Base-by-base conservation (phyloP, 225 moss, liverwort and hornwort species). In the Physcomitrium patens region DNA sequence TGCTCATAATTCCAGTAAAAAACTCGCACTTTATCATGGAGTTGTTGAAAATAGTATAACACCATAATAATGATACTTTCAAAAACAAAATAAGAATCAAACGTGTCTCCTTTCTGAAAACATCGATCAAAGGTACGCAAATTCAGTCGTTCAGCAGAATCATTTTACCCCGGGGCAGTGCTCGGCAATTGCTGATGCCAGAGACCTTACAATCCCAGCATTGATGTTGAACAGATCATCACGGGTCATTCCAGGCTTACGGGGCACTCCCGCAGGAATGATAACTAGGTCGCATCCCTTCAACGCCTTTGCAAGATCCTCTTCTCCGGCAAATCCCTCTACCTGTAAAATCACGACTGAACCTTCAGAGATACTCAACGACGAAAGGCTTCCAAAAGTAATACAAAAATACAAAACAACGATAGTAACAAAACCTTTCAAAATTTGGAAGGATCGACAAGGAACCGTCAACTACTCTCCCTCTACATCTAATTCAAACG, bases 201-300 rank as follows among this genome's bases (percentile, higher is more conserved):
- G 74, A 41, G 44, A 17, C 84, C 17, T 80, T 55, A 90, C 89
- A 19, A 90, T 90, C 15, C 84, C 68, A 55, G 89, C 89, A 78
- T 90, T 90, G 17, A 90, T 90, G 17, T 90, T 90, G 80, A 90
- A 90, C 65, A 90, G 56, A 82, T 90, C 89, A 60, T 87, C 89
- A 62, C 89, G 79, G 3, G 89, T 86, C 89, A 90, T 90, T 50
- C 89, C 89, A 66, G 89, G 87, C 74, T 90, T 90, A 22, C 87
- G 86, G 15, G 89, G 89, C 64, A 90, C 86, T 65, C 89, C 89
- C 0, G 89, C 89, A 18, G 89, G 89, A 54, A 90, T 90, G 17
- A 90, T 87, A 8, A 90, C 89, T 18, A 90, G 63, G 74, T 90
- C 87, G 62, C 85, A 88, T 73, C 88, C 88, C 75, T 81, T 70